Evolutionary conservation across 352 stramenopile species (phyloP).

Genomic region (Elongisporangium anandrum): DNA sequence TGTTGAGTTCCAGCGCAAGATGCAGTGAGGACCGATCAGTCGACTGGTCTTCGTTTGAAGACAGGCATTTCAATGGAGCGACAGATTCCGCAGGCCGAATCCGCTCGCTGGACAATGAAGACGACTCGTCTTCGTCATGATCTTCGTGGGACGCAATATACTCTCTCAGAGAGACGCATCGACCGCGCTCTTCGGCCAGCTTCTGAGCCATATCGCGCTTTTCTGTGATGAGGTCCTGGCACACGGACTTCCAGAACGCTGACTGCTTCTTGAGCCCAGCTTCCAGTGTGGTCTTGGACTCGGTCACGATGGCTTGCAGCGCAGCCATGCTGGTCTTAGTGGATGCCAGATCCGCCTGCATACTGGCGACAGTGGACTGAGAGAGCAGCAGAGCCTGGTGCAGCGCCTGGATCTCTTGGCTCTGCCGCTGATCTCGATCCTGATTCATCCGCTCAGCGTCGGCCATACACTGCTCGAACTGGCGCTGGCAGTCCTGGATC

Average conservation of each 20-base stretch:
- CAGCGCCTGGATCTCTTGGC: constrained; percentile 12
- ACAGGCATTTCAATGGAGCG: constrained; percentile 7
- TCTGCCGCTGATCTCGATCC: constrained; percentile 8
- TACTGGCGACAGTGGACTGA: constrained; percentile 10
- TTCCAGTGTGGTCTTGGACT: constrained; percentile 28
- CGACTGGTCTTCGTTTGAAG: neutral
- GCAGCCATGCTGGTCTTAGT: constrained; percentile 15
- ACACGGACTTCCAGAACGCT: constrained; percentile 40
- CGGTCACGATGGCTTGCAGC: constrained; percentile 15
- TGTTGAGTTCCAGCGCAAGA: constrained; percentile 4
- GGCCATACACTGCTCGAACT: constrained; percentile 16
- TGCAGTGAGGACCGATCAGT: neutral
- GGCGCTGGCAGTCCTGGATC: constrained; percentile 13
- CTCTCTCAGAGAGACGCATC: constrained; percentile 34
- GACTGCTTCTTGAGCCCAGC: constrained; percentile 28
- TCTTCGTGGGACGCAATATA: constrained; percentile 24
- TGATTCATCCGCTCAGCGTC: constrained; percentile 13
- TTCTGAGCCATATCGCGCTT: constrained; percentile 38
- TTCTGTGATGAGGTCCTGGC: constrained; percentile 34
- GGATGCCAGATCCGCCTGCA: constrained; percentile 25
- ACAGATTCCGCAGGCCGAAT: neutral
- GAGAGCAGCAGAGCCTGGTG: constrained; percentile 18
- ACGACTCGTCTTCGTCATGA: neutral
- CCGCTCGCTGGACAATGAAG: neutral
- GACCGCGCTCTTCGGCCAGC: constrained; percentile 39